Percentiles rank a stretch among this genome's conserved stretches.
Evolutionary conservation across 2,329 filamentous ascomycete species (phyloP).

Genomic region (Epichloe festucae): DNA sequence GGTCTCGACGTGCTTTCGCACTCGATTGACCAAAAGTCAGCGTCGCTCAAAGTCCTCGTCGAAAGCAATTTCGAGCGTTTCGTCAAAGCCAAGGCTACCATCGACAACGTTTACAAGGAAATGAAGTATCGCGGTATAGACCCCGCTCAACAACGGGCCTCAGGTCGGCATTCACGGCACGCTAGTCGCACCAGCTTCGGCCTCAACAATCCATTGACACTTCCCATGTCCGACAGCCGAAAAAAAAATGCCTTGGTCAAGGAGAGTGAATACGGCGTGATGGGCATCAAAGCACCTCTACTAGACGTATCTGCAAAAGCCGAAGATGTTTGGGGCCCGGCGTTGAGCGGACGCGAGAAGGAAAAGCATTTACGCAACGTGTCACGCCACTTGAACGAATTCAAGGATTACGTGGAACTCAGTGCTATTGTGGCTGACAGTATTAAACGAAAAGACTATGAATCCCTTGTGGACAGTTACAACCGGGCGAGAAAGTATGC

Average conservation of each 20-base stretch:
- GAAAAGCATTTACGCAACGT: constrained; percentile 77
- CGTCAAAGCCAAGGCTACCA: constrained; percentile 91
- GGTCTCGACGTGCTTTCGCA: constrained; percentile 77
- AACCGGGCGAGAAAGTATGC: constrained; percentile 69
- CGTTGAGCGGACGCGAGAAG: constrained; percentile 78
- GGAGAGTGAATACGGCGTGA: constrained; percentile 81
- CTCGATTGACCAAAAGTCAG: constrained; percentile 96
- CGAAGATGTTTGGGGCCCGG: constrained; percentile 94
- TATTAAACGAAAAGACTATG: constrained; percentile 85
- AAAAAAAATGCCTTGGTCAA: constrained; percentile 89
- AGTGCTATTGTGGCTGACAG: constrained; percentile 66
- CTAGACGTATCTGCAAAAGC: constrained; percentile 87
- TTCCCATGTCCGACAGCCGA: constrained; percentile 42
- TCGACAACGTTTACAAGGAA: constrained; percentile 96
- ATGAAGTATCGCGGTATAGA: constrained; percentile 68
- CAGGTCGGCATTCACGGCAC: constrained; percentile 48
- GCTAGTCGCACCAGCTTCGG: constrained; percentile 52
- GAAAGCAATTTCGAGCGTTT: constrained; percentile 98
- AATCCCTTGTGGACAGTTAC: constrained; percentile 77
- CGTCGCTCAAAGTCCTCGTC: constrained; percentile 87
- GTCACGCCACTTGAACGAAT: constrained; percentile 60
- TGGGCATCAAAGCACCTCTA: constrained; percentile 77
- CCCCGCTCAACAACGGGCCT: constrained; percentile 28
- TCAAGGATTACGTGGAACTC: constrained; percentile 71
- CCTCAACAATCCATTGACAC: constrained; percentile 24